These are phyloP conservation scores for Penicillium sp. DNA, from an alignment of 2,329 filamentous ascomycete genomes.

Conservation along the genomic window DNA sequence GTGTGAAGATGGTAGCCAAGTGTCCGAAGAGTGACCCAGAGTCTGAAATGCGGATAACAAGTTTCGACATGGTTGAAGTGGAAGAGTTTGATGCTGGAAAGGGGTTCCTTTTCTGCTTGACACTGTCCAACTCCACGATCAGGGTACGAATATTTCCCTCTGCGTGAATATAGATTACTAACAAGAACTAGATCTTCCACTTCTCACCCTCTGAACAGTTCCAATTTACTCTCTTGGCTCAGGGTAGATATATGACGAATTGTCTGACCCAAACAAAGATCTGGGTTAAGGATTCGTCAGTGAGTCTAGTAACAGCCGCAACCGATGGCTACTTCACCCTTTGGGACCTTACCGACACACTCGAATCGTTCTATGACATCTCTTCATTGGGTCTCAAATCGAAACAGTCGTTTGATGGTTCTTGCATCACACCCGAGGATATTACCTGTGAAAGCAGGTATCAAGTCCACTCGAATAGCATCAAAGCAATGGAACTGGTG, in stretches of 20 bases:
- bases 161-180: slow-evolving; percentile 8
- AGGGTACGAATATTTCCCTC: slow-evolving; percentile 49
- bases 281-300: slow-evolving; percentile 49
- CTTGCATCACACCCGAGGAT: slow-evolving; percentile 19
- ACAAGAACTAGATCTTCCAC: slow-evolving; percentile 49
- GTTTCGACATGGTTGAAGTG: slow-evolving; percentile 65
- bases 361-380: slow-evolving; percentile 37
- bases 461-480: slow-evolving; percentile 75
- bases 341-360: slow-evolving; percentile 54
- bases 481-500: slow-evolving; percentile 61
- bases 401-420: slow-evolving; percentile 31
- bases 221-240: slow-evolving; percentile 51
- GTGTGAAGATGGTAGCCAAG: slow-evolving; percentile 53
- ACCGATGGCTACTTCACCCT: slow-evolving; percentile 78
- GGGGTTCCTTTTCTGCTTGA: slow-evolving; percentile 67
- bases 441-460: slow-evolving; percentile 44
- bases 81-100: slow-evolving; percentile 29
- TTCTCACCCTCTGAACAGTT: slow-evolving; percentile 35
- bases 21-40: slow-evolving; percentile 54
- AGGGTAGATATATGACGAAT: slow-evolving; percentile 67
- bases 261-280: slow-evolving; percentile 71
- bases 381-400: slow-evolving; percentile 22
- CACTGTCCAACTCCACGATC: slow-evolving; percentile 81
- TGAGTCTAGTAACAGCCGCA: slow-evolving; percentile 62
- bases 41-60: slow-evolving; percentile 76